Evolutionary conservation across 192 early-diverging fungal species (phyloP).

Genomic region (Mortierella claussenii): DNA sequence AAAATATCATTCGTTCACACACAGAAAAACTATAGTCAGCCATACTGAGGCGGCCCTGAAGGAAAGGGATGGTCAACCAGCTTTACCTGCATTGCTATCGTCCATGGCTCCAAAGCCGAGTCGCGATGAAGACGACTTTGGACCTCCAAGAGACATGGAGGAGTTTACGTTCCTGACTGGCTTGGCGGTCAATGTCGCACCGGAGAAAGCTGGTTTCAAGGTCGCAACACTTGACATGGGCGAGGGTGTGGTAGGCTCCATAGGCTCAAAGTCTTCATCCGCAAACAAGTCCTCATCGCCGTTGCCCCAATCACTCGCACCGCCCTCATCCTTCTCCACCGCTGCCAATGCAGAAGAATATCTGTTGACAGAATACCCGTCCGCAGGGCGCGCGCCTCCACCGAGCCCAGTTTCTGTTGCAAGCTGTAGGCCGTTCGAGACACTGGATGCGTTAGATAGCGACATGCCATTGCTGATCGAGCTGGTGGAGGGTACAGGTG

Average conservation of each 20-base stretch:
- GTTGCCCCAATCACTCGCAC: conserved; percentile 44
- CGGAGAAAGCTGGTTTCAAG: conserved; percentile 12
- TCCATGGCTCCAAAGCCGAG: conserved; percentile 47
- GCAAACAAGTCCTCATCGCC: conserved; percentile 57
- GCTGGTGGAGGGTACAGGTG: conserved; percentile 17
- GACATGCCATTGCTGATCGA: conserved; percentile 26
- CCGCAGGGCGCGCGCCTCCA: conserved; percentile 7
- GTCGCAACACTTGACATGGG: conserved; percentile 20
- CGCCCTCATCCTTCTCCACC: conserved; percentile 32
- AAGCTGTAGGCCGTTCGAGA: conserved; percentile 26
- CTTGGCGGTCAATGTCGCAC: background rate
- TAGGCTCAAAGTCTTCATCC: conserved; percentile 42
- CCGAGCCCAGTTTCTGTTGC: conserved; percentile 8
- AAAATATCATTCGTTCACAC: background rate
- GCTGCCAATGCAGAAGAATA: conserved; percentile 48
- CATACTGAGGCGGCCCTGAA: too few relatives aligned
- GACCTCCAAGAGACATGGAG: conserved; percentile 33
- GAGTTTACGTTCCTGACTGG: conserved; percentile 34
- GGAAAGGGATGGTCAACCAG: background rate
- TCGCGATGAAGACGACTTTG: conserved; percentile 6
- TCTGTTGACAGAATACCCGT: conserved; percentile 38
- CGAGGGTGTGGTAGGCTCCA: conserved; percentile 33
- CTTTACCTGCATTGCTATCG: conserved; percentile 19
- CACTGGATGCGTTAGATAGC: conserved; percentile 1
- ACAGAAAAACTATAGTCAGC: background rate